Percentiles rank a stretch among this genome's conserved stretches.
These are phyloP conservation scores for Solanum hybrid DNA, from an alignment of 305 asterid species.

Conservation along the genomic window DNA sequence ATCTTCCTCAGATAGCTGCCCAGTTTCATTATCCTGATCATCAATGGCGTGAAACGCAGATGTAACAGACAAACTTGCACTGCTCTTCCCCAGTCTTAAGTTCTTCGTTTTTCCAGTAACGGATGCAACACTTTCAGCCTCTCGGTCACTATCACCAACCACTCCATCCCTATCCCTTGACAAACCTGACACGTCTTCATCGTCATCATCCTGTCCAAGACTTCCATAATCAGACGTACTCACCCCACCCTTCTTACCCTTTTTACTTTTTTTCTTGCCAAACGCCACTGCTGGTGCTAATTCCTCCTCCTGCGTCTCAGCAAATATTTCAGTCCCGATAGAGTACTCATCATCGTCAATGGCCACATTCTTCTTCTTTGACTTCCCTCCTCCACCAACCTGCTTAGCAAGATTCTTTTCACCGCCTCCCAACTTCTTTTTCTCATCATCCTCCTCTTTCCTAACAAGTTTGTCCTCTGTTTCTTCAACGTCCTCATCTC, in stretches of 20 bases:
- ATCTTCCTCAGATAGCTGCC: conserved; percentile 12
- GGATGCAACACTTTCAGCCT: not conserved
- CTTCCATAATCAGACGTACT: not conserved
- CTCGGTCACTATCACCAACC: conserved; percentile 6
- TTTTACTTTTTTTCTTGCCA: conserved; percentile 57
- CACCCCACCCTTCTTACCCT: conserved; percentile 34
- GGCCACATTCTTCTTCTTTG: conserved; percentile 53
- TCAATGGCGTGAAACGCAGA: conserved; percentile 12
- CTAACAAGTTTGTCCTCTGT: not conserved
- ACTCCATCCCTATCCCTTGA: conserved; percentile 11
- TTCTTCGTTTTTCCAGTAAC: conserved; percentile 20
- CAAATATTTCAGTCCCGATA: conserved; percentile 50
- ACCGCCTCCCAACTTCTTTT: conserved; percentile 15
- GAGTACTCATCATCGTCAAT: conserved; percentile 70
- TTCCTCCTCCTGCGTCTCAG: conserved; percentile 55
- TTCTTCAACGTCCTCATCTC: conserved; percentile 27
- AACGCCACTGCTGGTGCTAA: conserved; percentile 24
- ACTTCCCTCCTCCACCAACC: conserved; percentile 53
- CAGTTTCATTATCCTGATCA: conserved; percentile 29
- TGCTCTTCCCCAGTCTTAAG: conserved; percentile 17
- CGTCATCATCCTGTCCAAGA: conserved; percentile 30
- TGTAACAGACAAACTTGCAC: conserved; percentile 15
- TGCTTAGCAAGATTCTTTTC: conserved; percentile 15
- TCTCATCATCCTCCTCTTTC: not conserved
- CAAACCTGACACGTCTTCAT: conserved; percentile 8